Conservation (phyloP, 2,329 filamentous ascomycete species). For the Cordyceps militaris region DNA sequence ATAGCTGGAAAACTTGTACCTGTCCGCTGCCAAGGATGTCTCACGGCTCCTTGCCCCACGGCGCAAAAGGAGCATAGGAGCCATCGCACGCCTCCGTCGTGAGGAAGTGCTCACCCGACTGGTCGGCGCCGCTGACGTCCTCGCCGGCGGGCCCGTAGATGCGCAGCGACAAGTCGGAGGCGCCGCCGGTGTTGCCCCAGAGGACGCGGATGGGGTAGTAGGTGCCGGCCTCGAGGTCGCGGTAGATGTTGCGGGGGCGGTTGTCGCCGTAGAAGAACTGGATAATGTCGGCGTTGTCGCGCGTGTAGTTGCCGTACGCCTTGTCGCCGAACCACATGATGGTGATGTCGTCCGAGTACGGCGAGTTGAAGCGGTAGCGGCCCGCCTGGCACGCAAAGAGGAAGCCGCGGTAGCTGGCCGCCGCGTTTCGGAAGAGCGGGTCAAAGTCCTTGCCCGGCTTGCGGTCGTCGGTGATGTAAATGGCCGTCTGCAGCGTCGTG, state of each 20-base stretch:
- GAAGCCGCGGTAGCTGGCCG: slow-evolving; percentile 2
- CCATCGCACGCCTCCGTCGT: slow-evolving; percentile 15
- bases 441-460: not conserved
- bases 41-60: not conserved
- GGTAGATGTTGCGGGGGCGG: not conserved
- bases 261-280: slow-evolving; percentile 14
- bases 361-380: slow-evolving; percentile 12
- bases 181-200: slow-evolving; percentile 12
- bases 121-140: slow-evolving; percentile 2
- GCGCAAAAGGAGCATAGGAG: slow-evolving; percentile 6
- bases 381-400: slow-evolving; percentile 13
- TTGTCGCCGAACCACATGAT: slow-evolving; percentile 13
- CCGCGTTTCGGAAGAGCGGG: slow-evolving; percentile 7
- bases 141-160: slow-evolving; percentile 12
- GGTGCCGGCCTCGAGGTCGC: slow-evolving; percentile 8
- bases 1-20: not conserved
- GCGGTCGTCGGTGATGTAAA: slow-evolving; percentile 6
- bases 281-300: slow-evolving; percentile 13
- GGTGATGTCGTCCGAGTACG: slow-evolving; percentile 14
- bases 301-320: slow-evolving; percentile 3
- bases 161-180: slow-evolving; percentile 8
- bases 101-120: slow-evolving; percentile 3
- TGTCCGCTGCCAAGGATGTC: no score
- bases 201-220: slow-evolving; percentile 15
- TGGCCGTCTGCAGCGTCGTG: not conserved